Conservation (phyloP, 257 asterid genomes). For the Penstemon newberryi region DNA sequence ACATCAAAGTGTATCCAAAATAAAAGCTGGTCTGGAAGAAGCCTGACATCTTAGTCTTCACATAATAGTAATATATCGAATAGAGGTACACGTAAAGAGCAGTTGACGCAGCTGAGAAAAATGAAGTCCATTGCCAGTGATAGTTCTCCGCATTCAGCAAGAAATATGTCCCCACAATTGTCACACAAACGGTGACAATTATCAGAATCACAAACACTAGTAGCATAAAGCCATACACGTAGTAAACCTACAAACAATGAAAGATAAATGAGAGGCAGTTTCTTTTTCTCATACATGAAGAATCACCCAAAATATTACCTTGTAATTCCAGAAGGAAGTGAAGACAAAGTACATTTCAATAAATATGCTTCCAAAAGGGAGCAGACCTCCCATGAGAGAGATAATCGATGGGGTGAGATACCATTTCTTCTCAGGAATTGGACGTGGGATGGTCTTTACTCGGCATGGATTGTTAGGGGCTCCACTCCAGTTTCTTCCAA, state of each 20-base stretch:
- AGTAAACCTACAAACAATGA: conserved; percentile 51
- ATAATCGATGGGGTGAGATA: conserved; percentile 59
- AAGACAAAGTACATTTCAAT: conserved; percentile 71
- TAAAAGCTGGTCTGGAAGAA: conserved; percentile 71
- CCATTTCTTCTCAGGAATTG: conserved; percentile 90
- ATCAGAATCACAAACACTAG: conserved; percentile 60
- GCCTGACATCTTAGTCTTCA: conserved; percentile 69
- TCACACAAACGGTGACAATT: conserved; percentile 64
- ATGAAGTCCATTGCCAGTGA: conserved; percentile 78
- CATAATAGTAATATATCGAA: conserved; percentile 55
- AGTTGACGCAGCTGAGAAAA: conserved; percentile 69
- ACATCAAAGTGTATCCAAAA: conserved; percentile 67
- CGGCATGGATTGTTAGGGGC: conserved; percentile 70
- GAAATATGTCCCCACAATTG: conserved; percentile 67
- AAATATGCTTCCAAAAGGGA: conserved; percentile 69
- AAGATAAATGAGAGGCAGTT: background rate
- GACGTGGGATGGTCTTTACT: conserved; percentile 72
- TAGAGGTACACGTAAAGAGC: conserved; percentile 60
- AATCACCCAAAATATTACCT: conserved; percentile 35
- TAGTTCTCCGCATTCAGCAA: conserved; percentile 70
- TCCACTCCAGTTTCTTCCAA: conserved; percentile 72
- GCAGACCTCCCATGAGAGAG: conserved; percentile 67
- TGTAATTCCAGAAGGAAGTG: conserved; percentile 75
- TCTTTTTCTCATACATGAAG: no score
- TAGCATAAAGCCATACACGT: conserved; percentile 69